phyloP scores from a whole-genome alignment of 495 filamentous ascomycete genomes.

The Tuber borchii region DNA sequence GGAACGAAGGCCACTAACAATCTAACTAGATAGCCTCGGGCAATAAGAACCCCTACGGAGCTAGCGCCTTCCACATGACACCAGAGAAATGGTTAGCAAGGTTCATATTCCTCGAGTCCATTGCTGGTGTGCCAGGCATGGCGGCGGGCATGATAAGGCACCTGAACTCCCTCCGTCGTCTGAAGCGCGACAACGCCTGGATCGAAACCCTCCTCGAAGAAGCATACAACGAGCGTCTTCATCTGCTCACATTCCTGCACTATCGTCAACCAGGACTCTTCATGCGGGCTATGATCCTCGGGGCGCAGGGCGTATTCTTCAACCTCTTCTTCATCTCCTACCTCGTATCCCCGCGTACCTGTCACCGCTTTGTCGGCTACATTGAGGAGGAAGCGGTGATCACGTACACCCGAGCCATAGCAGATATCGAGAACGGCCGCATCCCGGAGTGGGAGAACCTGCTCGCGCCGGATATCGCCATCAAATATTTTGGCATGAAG shows the following conservation, averaged over 20 bases:
- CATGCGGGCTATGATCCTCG: slow-evolving; percentile 62
- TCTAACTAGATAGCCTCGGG: slow-evolving; percentile 32
- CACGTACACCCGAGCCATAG: slow-evolving; percentile 82
- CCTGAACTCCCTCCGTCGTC: slow-evolving; percentile 67
- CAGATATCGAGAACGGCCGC: slow-evolving; percentile 74
- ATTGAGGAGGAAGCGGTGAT: slow-evolving; percentile 95
- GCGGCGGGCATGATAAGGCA: slow-evolving; percentile 91
- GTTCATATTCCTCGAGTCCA: slow-evolving; percentile 87
- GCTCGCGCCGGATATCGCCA: slow-evolving; percentile 73
- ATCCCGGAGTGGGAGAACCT: slow-evolving; percentile 75
- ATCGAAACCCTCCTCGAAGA: slow-evolving; percentile 95
- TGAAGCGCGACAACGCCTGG: slow-evolving; percentile 95
- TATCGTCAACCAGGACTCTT: slow-evolving; percentile 77
- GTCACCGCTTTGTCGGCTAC: slow-evolving; percentile 94
- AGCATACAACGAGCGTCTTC: slow-evolving; percentile 93
- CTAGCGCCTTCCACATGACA: slow-evolving; percentile 57
- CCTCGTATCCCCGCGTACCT: slow-evolving; percentile 78
- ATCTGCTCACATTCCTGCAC: slow-evolving; percentile 89
- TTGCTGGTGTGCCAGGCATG: slow-evolving; percentile 93
- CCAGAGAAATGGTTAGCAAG: slow-evolving; percentile 73
- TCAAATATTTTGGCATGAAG: slow-evolving; percentile 89
- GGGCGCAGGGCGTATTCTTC: slow-evolving; percentile 78
- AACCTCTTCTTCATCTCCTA: slow-evolving; percentile 88
- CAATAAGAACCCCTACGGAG: slow-evolving; percentile 44
- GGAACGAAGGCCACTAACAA: not conserved